Evolutionary conservation across 2,329 filamentous ascomycete genomes (phyloP).

Genomic region (Penicillium hesseltinei): DNA sequence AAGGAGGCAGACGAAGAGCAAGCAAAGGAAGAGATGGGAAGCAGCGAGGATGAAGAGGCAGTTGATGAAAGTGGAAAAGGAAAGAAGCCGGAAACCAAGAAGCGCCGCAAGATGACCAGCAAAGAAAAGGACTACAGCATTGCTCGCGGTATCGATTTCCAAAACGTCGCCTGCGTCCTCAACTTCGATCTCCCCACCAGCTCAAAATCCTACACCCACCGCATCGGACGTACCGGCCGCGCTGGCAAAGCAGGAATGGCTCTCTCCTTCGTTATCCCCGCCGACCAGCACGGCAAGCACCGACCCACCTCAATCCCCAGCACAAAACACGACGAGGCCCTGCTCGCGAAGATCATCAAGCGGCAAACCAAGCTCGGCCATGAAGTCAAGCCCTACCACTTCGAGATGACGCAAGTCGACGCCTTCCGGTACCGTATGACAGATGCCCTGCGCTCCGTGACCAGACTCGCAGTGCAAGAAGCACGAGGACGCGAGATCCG

Average conservation of each 20-base stretch:
- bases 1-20: constrained; percentile 27
- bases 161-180: constrained; percentile 88
- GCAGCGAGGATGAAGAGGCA: constrained; percentile 41
- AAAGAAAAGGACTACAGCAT: constrained; percentile 89
- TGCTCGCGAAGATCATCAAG: constrained; percentile 74
- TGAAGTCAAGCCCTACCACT: constrained; percentile 84
- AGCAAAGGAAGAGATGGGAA: constrained; percentile 31
- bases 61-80: constrained; percentile 31
- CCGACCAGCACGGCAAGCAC: constrained; percentile 80
- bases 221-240: constrained; percentile 88
- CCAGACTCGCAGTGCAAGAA: constrained; percentile 83
- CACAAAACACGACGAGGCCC: constrained; percentile 78
- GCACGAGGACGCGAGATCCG: constrained; percentile 83
- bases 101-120: constrained; percentile 62
- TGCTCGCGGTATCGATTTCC: constrained; percentile 95
- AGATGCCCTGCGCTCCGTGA: constrained; percentile 86
- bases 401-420: constrained; percentile 91
- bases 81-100: constrained; percentile 43
- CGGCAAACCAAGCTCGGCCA: constrained; percentile 76
- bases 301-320: constrained; percentile 76
- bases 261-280: constrained; percentile 88
- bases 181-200: constrained; percentile 93
- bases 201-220: constrained; percentile 92
- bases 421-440: constrained; percentile 94
- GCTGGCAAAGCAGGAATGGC: constrained; percentile 92